phyloP scores from a whole-genome alignment of 805 yeast species.

The Candida golubevii region DNA sequence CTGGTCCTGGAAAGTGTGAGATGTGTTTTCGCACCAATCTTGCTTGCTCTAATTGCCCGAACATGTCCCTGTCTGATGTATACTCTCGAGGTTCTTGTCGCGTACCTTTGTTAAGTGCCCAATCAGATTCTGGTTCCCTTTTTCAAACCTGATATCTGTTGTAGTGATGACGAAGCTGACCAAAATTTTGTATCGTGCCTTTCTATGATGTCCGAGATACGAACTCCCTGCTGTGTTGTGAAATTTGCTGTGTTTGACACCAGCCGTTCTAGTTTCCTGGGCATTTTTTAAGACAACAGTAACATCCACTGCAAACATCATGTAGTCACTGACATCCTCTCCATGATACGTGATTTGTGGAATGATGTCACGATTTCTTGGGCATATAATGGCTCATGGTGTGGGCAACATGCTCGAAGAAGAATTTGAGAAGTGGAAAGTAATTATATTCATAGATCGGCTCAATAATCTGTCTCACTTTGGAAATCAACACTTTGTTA shows the following conservation, averaged over 20 bases:
- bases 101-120: neutral
- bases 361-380: neutral
- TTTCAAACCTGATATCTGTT: neutral
- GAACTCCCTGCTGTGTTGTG: neutral
- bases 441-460: neutral
- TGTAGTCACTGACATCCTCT: neutral
- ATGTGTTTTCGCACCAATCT: neutral
- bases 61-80: neutral
- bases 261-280: neutral
- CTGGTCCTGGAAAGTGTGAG: neutral
- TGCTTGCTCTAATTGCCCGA: neutral
- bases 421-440: neutral
- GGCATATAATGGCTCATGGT: neutral
- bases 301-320: neutral
- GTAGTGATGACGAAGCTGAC: neutral
- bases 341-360: neutral
- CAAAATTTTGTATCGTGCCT: neutral
- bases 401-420: neutral
- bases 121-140: neutral
- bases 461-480: neutral
- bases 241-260: neutral
- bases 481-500: neutral
- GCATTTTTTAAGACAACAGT: neutral
- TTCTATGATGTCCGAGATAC: neutral
- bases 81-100: neutral